Conservation (phyloP, 2,329 filamentous ascomycete species). For the Escovopsis sp. region DNA sequence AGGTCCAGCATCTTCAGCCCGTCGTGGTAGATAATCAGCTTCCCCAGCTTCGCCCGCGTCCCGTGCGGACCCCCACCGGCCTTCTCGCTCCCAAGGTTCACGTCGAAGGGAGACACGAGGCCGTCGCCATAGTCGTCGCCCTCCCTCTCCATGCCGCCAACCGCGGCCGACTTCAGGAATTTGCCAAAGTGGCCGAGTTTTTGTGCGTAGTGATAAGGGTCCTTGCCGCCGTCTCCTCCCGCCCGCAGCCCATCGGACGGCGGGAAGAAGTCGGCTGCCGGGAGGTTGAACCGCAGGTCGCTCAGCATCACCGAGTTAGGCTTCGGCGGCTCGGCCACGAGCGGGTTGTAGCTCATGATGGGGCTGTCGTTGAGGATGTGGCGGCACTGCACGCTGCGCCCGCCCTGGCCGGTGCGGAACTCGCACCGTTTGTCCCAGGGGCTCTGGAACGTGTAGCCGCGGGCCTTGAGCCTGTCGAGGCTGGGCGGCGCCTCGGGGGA, state of each 20-base stretch:
- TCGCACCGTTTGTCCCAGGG: constrained; percentile 82
- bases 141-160: constrained; percentile 14
- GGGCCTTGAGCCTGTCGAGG: constrained; percentile 26
- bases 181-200: constrained; percentile 26
- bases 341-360: constrained; percentile 25
- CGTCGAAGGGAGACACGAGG: constrained; percentile 36
- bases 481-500: constrained; percentile 4
- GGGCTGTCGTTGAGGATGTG: constrained; percentile 44
- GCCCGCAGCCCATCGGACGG: constrained; percentile 20
- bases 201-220: no score
- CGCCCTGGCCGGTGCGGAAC: constrained; percentile 64
- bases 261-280: constrained; percentile 36
- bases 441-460: constrained; percentile 63
- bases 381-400: constrained; percentile 58
- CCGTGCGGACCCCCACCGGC: constrained; percentile 78
- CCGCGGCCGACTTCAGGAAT: constrained; percentile 20
- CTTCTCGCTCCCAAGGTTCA: constrained; percentile 64
- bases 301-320: constrained; percentile 40
- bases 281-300: constrained; percentile 82
- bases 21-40: constrained; percentile 77
- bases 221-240: constrained; percentile 15
- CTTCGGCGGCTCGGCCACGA: constrained; percentile 19
- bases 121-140: constrained; percentile 23
- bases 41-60: constrained; percentile 81
- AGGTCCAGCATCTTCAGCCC: constrained; percentile 93